Evolutionary conservation across 2,329 filamentous ascomycete species (phyloP).

Genomic region (Aspergillus phoenicis): DNA sequence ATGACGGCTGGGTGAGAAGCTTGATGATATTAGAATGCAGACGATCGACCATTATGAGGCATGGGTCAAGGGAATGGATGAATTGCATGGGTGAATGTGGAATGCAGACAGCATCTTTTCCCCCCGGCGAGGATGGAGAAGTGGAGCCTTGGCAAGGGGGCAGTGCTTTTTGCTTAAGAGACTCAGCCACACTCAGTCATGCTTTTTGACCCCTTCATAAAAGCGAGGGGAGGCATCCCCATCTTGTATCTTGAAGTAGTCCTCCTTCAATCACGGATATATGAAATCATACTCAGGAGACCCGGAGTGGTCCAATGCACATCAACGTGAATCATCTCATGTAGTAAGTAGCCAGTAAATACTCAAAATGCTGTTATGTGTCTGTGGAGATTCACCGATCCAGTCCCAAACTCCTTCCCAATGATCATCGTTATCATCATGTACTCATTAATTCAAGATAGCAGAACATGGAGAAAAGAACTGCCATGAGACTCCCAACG

Average conservation of each 20-base stretch:
- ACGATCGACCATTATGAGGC: not conserved
- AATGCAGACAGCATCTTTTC: not conserved
- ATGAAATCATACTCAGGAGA: no score
- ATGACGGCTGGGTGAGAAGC: no score
- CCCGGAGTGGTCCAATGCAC: no score
- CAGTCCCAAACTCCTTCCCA: not conserved
- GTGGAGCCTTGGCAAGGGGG: slow-evolving; percentile 2
- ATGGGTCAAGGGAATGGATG: no score
- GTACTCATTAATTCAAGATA: not conserved
- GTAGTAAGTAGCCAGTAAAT: not conserved
- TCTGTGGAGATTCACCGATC: not conserved
- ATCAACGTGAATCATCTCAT: not conserved
- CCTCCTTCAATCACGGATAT: no score
- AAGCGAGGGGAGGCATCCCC: not conserved
- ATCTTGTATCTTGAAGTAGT: not conserved
- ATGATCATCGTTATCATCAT: not conserved
- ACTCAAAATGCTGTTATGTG: no score
- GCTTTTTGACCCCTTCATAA: not conserved
- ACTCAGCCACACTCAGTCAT: slow-evolving; percentile 2
- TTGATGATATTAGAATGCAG: no score
- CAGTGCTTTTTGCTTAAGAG: not conserved
- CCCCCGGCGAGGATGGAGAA: not conserved
- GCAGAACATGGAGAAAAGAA: not conserved
- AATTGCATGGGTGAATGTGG: not conserved
- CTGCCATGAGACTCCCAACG: not conserved